Conservation (phyloP, 768 basidiomycete genomes). For the Pulveroboletus sp. region DNA sequence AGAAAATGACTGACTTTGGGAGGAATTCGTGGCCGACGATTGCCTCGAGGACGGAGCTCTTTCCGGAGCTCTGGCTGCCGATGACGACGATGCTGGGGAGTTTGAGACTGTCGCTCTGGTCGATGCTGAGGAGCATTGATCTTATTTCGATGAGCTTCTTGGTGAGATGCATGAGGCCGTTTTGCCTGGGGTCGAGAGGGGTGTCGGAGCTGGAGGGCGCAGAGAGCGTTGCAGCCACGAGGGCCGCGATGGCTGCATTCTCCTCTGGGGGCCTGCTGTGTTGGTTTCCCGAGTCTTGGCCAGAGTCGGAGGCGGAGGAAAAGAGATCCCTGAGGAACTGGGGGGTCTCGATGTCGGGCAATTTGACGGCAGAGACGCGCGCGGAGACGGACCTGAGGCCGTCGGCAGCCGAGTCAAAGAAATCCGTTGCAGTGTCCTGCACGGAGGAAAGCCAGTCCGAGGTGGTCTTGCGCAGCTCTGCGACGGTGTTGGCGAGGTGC, state of each 20-base stretch:
- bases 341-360: conserved; percentile 54
- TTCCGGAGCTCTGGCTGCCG: conserved; percentile 97
- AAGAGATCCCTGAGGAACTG: conserved; percentile 72
- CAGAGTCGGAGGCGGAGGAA: conserved; percentile 28
- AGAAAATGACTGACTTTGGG: conserved; percentile 75
- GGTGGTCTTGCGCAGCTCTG: conserved; percentile 73
- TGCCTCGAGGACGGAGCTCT: conserved; percentile 95
- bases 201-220: conserved; percentile 61
- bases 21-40: conserved; percentile 98
- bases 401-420: conserved; percentile 72
- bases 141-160: conserved; percentile 95
- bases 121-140: conserved; percentile 91
- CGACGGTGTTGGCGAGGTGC: not conserved
- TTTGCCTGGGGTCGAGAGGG: conserved; percentile 51
- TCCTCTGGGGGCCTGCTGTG: conserved; percentile 49
- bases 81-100: conserved; percentile 98
- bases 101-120: conserved; percentile 92
- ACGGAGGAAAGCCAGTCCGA: conserved; percentile 62
- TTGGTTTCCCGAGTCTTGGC: conserved; percentile 35
- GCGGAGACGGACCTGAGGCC: conserved; percentile 58
- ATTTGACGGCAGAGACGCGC: conserved; percentile 58
- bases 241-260: conserved; percentile 64
- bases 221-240: conserved; percentile 76
- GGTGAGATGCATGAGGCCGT: conserved; percentile 91
- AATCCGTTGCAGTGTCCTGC: conserved; percentile 57